These are phyloP conservation scores for Lachancea sp. DNA, from an alignment of 805 yeast genomes.

Conservation along the genomic window DNA sequence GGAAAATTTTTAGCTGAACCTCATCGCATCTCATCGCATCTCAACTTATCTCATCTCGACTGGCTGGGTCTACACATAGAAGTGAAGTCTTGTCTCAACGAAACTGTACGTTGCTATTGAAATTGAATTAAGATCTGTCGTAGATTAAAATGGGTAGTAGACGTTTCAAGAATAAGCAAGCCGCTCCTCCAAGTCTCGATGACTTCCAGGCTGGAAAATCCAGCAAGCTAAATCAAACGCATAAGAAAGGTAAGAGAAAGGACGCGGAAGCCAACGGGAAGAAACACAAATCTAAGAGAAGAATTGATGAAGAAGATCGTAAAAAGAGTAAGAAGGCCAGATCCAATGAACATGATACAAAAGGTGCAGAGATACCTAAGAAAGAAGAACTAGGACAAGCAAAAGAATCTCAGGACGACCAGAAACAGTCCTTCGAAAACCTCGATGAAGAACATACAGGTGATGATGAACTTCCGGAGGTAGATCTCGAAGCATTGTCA, in stretches of 20 bases:
- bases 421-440: no score
- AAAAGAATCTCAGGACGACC: constrained; percentile 30
- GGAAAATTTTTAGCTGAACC: constrained; percentile 9
- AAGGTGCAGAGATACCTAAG: constrained; percentile 4
- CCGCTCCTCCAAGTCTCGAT: constrained; percentile 82
- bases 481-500: constrained; percentile 58
- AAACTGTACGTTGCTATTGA: background rate
- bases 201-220: constrained; percentile 59
- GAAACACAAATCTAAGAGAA: constrained; percentile 17
- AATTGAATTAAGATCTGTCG: background rate
- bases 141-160: constrained; percentile 64
- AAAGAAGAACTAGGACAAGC: constrained; percentile 21
- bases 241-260: constrained; percentile 34
- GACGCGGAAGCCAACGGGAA: constrained; percentile 24
- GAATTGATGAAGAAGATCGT: constrained; percentile 11
- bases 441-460: background rate
- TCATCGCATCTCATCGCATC: constrained; percentile 19
- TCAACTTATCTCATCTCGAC: background rate
- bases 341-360: constrained; percentile 19
- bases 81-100: no score
- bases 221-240: constrained; percentile 34
- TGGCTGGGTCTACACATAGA: no score
- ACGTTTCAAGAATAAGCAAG: constrained; percentile 88
- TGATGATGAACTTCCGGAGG: constrained; percentile 47
- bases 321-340: constrained; percentile 17